phyloP scores from a whole-genome alignment of 129 eudicot species.

The Centella asiatica region DNA sequence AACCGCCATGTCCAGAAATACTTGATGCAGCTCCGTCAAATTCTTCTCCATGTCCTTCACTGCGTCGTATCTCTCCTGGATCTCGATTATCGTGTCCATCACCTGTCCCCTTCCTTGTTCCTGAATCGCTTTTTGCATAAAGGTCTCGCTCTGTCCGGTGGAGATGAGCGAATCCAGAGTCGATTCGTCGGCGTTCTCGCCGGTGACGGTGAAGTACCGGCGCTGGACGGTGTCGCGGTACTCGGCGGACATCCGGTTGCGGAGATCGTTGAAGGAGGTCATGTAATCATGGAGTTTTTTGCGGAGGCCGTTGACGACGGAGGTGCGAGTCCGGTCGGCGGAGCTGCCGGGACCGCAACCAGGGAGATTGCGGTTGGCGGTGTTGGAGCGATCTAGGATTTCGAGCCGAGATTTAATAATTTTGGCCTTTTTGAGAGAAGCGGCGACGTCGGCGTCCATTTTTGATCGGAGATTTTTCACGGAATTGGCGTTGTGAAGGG shows the following conservation, averaged over 20 bases:
- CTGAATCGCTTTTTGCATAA: slow-evolving; percentile 76
- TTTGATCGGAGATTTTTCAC: slow-evolving; percentile 50
- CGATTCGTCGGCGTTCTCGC: slow-evolving; percentile 65
- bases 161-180: slow-evolving; percentile 44
- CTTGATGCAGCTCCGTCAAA: slow-evolving; percentile 67
- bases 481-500: slow-evolving; percentile 62
- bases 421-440: slow-evolving; percentile 58
- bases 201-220: slow-evolving; percentile 78
- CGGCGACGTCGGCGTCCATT: slow-evolving; percentile 61
- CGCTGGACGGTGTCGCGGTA: slow-evolving; percentile 73
- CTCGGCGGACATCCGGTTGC: slow-evolving; percentile 51
- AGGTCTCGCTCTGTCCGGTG: slow-evolving; percentile 74
- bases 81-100: slow-evolving; percentile 75
- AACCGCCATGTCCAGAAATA: slow-evolving; percentile 87
- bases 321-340: slow-evolving; percentile 67
- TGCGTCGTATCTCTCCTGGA: slow-evolving; percentile 82
- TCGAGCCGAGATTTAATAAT: slow-evolving; percentile 57
- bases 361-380: slow-evolving; percentile 56
- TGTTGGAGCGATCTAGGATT: slow-evolving; percentile 66
- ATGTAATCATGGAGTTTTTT: slow-evolving; percentile 56
- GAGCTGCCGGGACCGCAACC: slow-evolving; percentile 91
- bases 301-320: slow-evolving; percentile 62
- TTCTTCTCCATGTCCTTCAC: slow-evolving; percentile 68
- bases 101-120: slow-evolving; percentile 82
- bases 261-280: slow-evolving; percentile 53